Base-by-base conservation (phyloP, 495 filamentous ascomycete species). In the Geoglossum glabrum region DNA sequence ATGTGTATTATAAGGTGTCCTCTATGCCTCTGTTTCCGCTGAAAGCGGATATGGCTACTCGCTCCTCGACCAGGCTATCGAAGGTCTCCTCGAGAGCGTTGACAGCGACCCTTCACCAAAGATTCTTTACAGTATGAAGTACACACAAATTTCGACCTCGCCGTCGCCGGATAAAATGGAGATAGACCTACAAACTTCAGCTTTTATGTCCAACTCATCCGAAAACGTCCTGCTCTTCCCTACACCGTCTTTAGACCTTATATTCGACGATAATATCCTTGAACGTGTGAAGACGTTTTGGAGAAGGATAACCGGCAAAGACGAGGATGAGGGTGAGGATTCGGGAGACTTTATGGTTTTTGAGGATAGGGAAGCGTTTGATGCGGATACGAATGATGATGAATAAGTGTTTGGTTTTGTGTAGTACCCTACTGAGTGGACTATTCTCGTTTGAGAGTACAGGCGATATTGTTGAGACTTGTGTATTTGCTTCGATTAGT, bases 261-360 rank as follows among this genome's bases (percentile, higher is more conserved):
- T 80, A 3, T 82, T 90, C 62, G 80, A 87, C 61, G 87, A 93
- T 65, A 64, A 68, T 7, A 68, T 75, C 11, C 65, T 90, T 27
- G 75, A 79, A 15, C 63, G 74, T 26, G 81, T 89, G 21, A 73
- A 75, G 57, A 68, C 74, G 31, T 78, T 76, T 15, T 93, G 85
- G 85, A 71, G 74, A 58, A 64, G 68, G 26, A 71, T 87, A 8
- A 70, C 81, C 59, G 79, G 76, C 19, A 73, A 68, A 72, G 34
- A 69, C 66, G 7, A 69, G 71, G 45, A 71, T 3, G 71, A 72
- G 19, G 68, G 56, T 1, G 21, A 33, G 5, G 11, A 21, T n/a
- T n/a, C n/a, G 15, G 59, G 62, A 26, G 64, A 68, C 26, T 92
- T 87, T 63, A 86, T 92, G 83, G 69, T 69, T 27, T 83, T 84